phyloP scores from a whole-genome alignment of 306 rosid species.

The Alnus rubra region DNA sequence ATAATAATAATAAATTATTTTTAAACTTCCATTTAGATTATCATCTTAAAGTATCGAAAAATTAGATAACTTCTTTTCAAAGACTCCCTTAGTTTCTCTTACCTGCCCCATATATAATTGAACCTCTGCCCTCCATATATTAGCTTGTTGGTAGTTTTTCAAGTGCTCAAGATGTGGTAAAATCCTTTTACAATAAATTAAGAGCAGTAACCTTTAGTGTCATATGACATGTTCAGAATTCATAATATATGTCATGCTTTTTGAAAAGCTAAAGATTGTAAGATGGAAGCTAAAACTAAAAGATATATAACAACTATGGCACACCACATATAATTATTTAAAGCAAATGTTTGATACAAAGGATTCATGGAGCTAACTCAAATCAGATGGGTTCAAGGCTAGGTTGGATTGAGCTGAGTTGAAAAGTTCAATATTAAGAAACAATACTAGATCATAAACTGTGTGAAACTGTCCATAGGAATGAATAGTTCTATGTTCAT shows the following conservation, averaged over 20 bases:
- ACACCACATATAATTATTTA: neutral
- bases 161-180: neutral
- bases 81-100: neutral
- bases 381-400: neutral
- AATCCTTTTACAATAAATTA: neutral
- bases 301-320: neutral
- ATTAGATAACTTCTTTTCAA: neutral
- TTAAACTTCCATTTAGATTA: neutral
- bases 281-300: neutral
- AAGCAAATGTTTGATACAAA: neutral
- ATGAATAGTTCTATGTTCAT: neutral
- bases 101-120: neutral
- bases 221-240: neutral
- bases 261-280: neutral
- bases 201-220: neutral
- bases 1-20: neutral
- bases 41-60: neutral
- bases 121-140: neutral
- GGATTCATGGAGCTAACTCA: neutral
- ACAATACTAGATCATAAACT: neutral
- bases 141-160: neutral
- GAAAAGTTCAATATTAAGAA: neutral
- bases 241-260: neutral
- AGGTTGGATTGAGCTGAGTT: neutral
- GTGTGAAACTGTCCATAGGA: neutral